Conservation (phyloP, 2,329 filamentous ascomycete genomes). For the Cladosporium sp. region DNA sequence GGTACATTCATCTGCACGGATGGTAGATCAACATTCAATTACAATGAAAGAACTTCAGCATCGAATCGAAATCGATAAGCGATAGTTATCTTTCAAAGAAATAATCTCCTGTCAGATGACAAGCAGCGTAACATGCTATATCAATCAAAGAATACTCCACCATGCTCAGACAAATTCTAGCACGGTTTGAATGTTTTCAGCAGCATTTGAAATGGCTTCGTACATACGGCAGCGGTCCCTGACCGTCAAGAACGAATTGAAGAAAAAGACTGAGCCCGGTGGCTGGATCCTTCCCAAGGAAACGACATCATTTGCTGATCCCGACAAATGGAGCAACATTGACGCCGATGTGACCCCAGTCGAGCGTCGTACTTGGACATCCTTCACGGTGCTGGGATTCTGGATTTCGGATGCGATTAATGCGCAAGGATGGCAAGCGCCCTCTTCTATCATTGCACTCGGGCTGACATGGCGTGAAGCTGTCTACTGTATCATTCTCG, state of each 20-base stretch:
- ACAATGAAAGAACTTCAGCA: background rate
- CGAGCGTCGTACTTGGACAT: constrained; percentile 48
- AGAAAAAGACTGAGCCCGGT: constrained; percentile 38
- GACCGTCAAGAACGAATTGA: constrained; percentile 36
- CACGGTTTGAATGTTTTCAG: background rate
- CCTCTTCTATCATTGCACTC: constrained; percentile 48
- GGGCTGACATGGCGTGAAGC: constrained; percentile 46
- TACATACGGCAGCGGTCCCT: constrained; percentile 32
- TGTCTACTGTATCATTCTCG: constrained; percentile 38
- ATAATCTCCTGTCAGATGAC: background rate
- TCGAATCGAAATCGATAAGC: background rate
- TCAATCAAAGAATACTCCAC: background rate
- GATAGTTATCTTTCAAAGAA: background rate
- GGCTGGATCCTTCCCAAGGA: constrained; percentile 46
- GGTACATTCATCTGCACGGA: background rate
- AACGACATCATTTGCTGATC: constrained; percentile 39
- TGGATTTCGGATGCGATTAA: constrained; percentile 51
- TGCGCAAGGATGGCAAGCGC: constrained; percentile 48
- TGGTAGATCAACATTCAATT: background rate
- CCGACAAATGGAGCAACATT: constrained; percentile 42
- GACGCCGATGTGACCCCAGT: constrained; percentile 49
- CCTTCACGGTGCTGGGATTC: constrained; percentile 44
- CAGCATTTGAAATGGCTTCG: background rate
- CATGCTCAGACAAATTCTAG: background rate
- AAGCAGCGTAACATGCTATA: background rate